Evolutionary conservation across 768 basidiomycete genomes (phyloP), one percentile per base, ranked within the genome.

Genomic region (Austroboletus festivus): DNA sequence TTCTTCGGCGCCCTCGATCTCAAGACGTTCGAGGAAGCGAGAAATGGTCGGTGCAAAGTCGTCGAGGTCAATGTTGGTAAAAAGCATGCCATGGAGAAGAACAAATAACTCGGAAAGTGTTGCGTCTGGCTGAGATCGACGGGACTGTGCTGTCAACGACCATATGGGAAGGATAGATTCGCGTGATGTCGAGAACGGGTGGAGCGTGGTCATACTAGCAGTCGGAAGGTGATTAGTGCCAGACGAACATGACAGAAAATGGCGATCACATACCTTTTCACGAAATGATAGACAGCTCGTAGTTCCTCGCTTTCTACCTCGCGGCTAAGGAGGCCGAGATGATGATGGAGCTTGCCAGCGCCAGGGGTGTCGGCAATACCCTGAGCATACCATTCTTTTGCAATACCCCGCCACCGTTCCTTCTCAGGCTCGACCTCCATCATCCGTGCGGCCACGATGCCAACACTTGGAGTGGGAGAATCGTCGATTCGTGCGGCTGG

Each of bases 61-160:
- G 65, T 99, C 96, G 22, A 99, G 81, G 54, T 93, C 80, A 54
- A 96, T 92, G 54, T 89, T 86, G 13, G 96, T 98, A 71, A 97
- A 97, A 1, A 99, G 77, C 93, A 97, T 94, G 22, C 96, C 94
- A 50, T 98, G 96, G 1, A 99, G 73, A 11, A 92, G 80, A 26
- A 98, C 81, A 55, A 98, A 99, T 0, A 96, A 76, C 21, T 93
- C 92, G 1, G 86, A 68, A 0, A 76, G 77, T 2, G 71, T 73
- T 5, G 88, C 81, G 55, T 95, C 93, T 2, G 93, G 86, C 10
- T 77, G 76, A 15, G 83, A 78, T 3, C 92, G 85, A 16, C 83
- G 80, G 7, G 82, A 74, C 51, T 68, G 67, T 0, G 85, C 76
- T 3, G 81, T 69, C 4, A 76, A 74, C 7, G 92, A 88, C 85